These are phyloP conservation scores for Nasturtium officinale DNA, from an alignment of 345 rosid species.

Conservation along the genomic window DNA sequence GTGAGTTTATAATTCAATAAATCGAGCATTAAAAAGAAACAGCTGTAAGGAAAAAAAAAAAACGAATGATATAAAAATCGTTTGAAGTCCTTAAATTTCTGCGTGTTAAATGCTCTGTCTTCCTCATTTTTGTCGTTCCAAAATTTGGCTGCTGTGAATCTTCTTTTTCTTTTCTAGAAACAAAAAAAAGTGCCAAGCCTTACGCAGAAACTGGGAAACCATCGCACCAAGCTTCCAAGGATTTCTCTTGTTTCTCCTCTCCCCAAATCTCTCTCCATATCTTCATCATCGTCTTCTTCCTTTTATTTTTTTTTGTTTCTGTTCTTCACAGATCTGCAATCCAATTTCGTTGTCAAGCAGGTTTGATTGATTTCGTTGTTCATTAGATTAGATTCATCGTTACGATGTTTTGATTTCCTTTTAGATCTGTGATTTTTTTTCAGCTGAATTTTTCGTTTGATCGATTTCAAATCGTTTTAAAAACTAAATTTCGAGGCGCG, in stretches of 20 bases:
- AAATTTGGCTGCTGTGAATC: constrained; percentile 8
- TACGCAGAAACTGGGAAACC: neutral
- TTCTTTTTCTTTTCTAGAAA: neutral
- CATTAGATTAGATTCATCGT: constrained; percentile 3
- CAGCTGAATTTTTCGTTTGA: constrained; percentile 24
- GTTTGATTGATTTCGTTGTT: constrained; percentile 26
- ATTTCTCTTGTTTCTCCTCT: constrained; percentile 21
- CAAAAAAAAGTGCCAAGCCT: neutral
- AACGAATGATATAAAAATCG: constrained; percentile 1
- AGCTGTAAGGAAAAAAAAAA: neutral
- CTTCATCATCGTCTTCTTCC: neutral
- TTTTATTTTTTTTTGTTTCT: neutral
- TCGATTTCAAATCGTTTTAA: neutral
- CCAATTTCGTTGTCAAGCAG: constrained; percentile 16
- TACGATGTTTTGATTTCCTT: neutral
- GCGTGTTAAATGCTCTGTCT: constrained; percentile 43
- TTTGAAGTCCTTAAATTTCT: constrained; percentile 44
- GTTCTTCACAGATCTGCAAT: constrained; percentile 19
- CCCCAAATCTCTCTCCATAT: constrained; percentile 1
- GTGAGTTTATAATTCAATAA: neutral
- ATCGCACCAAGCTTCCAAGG: constrained; percentile 13
- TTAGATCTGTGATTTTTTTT: constrained; percentile 1
- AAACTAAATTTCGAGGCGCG: neutral
- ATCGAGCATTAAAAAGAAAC: neutral
- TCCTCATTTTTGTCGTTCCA: constrained; percentile 6